phyloP scores from a whole-genome alignment of 1,284 basidiomycete genomes.

The Volvariella volvacea region DNA sequence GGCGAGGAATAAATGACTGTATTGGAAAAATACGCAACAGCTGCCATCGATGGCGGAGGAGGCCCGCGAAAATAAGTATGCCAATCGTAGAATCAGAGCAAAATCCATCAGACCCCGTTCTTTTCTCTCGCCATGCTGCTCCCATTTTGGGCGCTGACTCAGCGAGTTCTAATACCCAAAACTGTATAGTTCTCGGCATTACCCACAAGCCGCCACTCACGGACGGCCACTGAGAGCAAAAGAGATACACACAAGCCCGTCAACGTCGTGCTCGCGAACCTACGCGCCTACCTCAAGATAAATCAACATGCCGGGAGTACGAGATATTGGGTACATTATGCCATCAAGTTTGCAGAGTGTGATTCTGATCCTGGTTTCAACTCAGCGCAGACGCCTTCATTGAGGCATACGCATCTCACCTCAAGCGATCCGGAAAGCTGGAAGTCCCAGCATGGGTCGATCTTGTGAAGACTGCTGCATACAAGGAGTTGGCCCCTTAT shows the following conservation, averaged over 20 bases:
- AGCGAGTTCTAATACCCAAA: too few relatives aligned
- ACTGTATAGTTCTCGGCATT: constrained; percentile 39
- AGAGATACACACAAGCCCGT: constrained; percentile 31
- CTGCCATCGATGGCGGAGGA: too few relatives aligned
- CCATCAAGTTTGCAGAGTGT: constrained; percentile 9
- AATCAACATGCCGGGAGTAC: constrained; percentile 83
- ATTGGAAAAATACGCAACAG: too few relatives aligned
- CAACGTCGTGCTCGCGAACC: constrained; percentile 39
- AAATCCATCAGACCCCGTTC: too few relatives aligned
- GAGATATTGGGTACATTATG: constrained; percentile 76
- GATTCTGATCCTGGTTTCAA: constrained; percentile 13
- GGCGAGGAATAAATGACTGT: too few relatives aligned
- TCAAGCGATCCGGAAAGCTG: constrained; percentile 95
- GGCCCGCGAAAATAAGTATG: too few relatives aligned
- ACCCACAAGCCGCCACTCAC: constrained; percentile 28
- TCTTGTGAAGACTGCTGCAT: constrained; percentile 96
- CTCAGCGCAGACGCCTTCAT: constrained; percentile 87
- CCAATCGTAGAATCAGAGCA: too few relatives aligned
- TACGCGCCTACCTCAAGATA: constrained; percentile 40
- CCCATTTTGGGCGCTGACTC: too few relatives aligned
- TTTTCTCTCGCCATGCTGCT: too few relatives aligned
- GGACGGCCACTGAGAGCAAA: constrained; percentile 15
- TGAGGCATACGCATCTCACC: constrained; percentile 85
- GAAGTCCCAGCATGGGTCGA: constrained; percentile 99
- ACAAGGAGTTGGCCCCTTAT: constrained; percentile 98